A percentile compares a stretch with the other conserved stretches of the same genome.
These are phyloP conservation scores for Trichoderma sp. DNA, from an alignment of 2,329 filamentous ascomycete genomes.

Conservation along the genomic window DNA sequence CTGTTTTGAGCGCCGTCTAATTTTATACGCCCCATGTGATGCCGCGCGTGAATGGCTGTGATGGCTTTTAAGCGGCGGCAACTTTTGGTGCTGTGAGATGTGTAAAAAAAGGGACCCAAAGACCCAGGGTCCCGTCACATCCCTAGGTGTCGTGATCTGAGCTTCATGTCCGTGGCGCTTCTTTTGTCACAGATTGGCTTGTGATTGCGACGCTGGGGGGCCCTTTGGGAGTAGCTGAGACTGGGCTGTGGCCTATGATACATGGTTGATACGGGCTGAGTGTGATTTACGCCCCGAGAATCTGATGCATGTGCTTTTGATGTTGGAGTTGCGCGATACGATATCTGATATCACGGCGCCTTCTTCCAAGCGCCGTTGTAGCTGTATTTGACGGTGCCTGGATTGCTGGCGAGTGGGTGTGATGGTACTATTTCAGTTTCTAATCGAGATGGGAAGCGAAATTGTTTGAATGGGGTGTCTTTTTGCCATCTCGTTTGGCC, in stretches of 20 bases:
- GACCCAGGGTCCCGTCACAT: too few species aligned
- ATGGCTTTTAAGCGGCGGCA: constrained; percentile 2
- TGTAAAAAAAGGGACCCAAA: not conserved
- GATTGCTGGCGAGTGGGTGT: not conserved
- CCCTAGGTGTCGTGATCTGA: constrained; percentile 11
- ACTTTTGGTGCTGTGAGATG: not conserved
- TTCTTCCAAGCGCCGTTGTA: not conserved
- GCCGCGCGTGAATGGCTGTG: constrained; percentile 16
- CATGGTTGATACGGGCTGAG: not conserved
- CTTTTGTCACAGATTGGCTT: not conserved
- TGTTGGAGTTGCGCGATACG: not conserved
- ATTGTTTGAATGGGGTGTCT: not conserved
- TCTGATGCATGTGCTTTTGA: not conserved
- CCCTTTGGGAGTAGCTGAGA: not conserved
- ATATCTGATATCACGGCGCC: not conserved
- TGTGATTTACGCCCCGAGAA: not conserved
- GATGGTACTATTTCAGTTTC: not conserved
- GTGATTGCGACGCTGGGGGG: not conserved
- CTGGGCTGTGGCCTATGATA: not conserved
- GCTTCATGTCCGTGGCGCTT: not conserved
- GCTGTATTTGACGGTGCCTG: not conserved
- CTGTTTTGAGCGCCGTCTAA: not conserved
- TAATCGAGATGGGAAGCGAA: not conserved
- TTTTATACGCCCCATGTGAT: constrained; percentile 17
- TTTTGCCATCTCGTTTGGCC: not conserved